phyloP scores from a whole-genome alignment of 495 filamentous ascomycete species.

The Penicillium argentinense region DNA sequence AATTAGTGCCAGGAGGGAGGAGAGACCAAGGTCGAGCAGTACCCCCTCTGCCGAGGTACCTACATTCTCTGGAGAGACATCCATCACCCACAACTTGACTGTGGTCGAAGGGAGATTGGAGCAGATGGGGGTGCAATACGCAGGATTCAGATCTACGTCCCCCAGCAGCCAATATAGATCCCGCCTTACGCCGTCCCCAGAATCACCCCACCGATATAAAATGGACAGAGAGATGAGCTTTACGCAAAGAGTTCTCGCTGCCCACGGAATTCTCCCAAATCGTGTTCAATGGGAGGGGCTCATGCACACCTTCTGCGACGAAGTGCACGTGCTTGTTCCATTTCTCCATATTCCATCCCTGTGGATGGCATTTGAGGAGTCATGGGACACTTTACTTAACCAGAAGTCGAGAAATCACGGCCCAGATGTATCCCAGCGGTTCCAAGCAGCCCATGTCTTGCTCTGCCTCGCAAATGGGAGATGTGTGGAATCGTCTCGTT shows the following conservation, averaged over 20 bases:
- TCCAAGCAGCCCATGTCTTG: constrained; percentile 16
- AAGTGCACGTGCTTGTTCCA: constrained; percentile 27
- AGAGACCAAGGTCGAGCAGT: too few species aligned
- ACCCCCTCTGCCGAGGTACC: constrained; percentile 2
- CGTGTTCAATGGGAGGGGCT: constrained; percentile 14
- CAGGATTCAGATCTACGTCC: constrained; percentile 4
- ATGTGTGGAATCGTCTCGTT: constrained; percentile 23
- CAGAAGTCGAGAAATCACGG: neutral
- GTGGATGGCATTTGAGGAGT: constrained; percentile 9
- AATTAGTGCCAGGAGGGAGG: too few species aligned
- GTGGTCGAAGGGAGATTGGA: constrained; percentile 25
- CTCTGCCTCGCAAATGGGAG: constrained; percentile 27
- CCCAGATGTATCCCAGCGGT: constrained; percentile 1
- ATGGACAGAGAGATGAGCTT: neutral
- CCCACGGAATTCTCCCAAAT: constrained; percentile 11
- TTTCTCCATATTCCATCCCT: constrained; percentile 23
- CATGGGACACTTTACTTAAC: constrained; percentile 9
- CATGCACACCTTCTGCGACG: constrained; percentile 21
- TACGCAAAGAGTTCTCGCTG: constrained; percentile 3
- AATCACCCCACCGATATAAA: neutral
- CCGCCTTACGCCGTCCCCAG: constrained; percentile 11
- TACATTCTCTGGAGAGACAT: constrained; percentile 28
- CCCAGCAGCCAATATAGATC: constrained; percentile 10
- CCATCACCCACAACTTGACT: constrained; percentile 22
- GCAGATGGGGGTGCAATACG: constrained; percentile 19